Evolutionary conservation across 345 rosid species (phyloP).

Genomic region (Odontarrhena argentea): DNA sequence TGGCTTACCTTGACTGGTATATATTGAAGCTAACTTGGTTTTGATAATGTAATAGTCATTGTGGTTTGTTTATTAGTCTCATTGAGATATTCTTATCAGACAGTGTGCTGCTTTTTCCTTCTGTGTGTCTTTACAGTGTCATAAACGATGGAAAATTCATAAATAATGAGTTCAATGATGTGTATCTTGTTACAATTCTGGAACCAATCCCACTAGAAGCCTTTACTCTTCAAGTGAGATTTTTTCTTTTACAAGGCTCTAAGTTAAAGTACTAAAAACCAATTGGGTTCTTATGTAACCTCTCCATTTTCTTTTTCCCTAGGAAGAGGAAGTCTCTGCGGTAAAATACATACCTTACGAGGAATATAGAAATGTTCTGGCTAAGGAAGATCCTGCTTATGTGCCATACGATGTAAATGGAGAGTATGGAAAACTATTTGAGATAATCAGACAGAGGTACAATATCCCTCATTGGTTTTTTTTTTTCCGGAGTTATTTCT

Average conservation of each 20-base stretch:
- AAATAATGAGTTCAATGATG: slow-evolving; percentile 89
- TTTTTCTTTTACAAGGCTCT: not conserved
- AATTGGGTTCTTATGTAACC: slow-evolving; percentile 15
- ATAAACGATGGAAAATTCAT: slow-evolving; percentile 77
- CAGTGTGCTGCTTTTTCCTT: slow-evolving; percentile 13
- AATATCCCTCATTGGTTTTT: slow-evolving; percentile 11
- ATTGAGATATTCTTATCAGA: not conserved
- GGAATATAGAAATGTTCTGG: slow-evolving; percentile 66
- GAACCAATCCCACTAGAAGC: slow-evolving; percentile 92
- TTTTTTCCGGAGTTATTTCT: not conserved
- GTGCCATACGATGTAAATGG: slow-evolving; percentile 78
- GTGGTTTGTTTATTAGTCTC: slow-evolving; percentile 1
- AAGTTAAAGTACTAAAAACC: slow-evolving; percentile 5
- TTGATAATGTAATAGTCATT: not conserved
- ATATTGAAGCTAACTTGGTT: slow-evolving; percentile 13
- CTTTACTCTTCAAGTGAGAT: slow-evolving; percentile 84
- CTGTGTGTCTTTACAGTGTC: slow-evolving; percentile 52
- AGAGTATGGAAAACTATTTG: slow-evolving; percentile 74
- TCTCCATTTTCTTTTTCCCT: slow-evolving; percentile 11
- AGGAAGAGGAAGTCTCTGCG: slow-evolving; percentile 90
- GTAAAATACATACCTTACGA: slow-evolving; percentile 68
- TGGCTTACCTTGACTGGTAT: slow-evolving; percentile 12
- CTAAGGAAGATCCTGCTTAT: slow-evolving; percentile 70
- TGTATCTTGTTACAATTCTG: slow-evolving; percentile 75
- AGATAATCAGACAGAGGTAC: slow-evolving; percentile 69